Conservation (phyloP, 129 eudicot genomes). For the Tagetes erecta region DNA sequence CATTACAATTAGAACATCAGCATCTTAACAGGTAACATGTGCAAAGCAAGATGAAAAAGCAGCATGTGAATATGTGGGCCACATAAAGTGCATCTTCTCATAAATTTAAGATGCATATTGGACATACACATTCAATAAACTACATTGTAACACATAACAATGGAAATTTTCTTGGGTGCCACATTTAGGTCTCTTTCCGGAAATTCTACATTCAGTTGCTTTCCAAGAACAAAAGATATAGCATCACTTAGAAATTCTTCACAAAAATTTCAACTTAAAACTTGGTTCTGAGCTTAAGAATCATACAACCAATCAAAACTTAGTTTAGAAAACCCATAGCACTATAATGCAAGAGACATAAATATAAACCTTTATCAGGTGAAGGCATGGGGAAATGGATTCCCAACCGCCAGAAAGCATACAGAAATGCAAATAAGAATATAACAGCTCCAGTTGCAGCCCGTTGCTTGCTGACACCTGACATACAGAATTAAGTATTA, state of each 20-base stretch:
- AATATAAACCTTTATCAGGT: conserved; percentile 83
- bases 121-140: not conserved
- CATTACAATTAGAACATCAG: conserved; percentile 20
- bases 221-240: not conserved
- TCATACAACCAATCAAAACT: not conserved
- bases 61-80: conserved; percentile 4
- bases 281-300: not conserved
- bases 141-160: not conserved
- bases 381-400: conserved; percentile 99
- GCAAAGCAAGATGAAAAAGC: not conserved
- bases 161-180: not conserved
- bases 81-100: conserved; percentile 1
- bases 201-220: not conserved
- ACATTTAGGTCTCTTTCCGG: conserved; percentile 17
- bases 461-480: conserved; percentile 89
- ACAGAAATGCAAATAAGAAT: conserved; percentile 72
- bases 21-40: conserved; percentile 14
- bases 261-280: not conserved
- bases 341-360: conserved; percentile 12
- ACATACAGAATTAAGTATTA: conserved; percentile 20
- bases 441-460: conserved; percentile 91
- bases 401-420: conserved; percentile 98
- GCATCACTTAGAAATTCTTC: not conserved
- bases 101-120: conserved; percentile 11
- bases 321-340: conserved; percentile 9